Evolutionary conservation across 139 green algal species (phyloP).

Genomic region (Chlamydomonas incerta): DNA sequence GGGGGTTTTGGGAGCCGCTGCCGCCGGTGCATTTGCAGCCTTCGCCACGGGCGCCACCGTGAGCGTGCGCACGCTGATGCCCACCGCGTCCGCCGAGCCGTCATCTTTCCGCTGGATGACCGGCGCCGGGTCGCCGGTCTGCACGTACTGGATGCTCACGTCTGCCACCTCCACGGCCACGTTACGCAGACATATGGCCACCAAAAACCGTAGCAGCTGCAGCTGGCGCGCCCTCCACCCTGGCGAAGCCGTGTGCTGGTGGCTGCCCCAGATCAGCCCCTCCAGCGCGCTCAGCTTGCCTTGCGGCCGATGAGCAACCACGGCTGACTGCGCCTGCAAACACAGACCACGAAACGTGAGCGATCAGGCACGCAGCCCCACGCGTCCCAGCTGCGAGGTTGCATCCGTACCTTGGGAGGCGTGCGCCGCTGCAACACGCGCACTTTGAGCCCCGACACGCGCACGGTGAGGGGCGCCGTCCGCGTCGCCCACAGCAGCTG

Average conservation of each 20-base stretch:
- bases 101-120: neutral
- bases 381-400: no score
- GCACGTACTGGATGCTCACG: slow-evolving; percentile 22
- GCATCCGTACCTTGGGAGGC: neutral
- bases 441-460: neutral
- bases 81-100: neutral
- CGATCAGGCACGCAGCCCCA: neutral
- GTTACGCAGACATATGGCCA: slow-evolving; percentile 12
- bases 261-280: slow-evolving; percentile 15
- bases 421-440: neutral
- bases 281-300: slow-evolving; percentile 34
- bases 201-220: neutral
- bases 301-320: no score
- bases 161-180: slow-evolving; percentile 1
- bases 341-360: neutral
- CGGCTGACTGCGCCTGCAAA: neutral
- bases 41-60: neutral
- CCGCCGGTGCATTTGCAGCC: neutral
- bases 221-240: neutral
- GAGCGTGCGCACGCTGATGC: neutral
- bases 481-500: slow-evolving; percentile 18
- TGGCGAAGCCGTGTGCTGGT: neutral
- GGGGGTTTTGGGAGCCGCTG: neutral
- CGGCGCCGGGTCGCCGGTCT: slow-evolving; percentile 29
- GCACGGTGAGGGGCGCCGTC: neutral